A percentile compares a stretch with the other conserved stretches of the same genome.
Conservation (phyloP, 768 basidiomycete species). For the Trametes punicea region DNA sequence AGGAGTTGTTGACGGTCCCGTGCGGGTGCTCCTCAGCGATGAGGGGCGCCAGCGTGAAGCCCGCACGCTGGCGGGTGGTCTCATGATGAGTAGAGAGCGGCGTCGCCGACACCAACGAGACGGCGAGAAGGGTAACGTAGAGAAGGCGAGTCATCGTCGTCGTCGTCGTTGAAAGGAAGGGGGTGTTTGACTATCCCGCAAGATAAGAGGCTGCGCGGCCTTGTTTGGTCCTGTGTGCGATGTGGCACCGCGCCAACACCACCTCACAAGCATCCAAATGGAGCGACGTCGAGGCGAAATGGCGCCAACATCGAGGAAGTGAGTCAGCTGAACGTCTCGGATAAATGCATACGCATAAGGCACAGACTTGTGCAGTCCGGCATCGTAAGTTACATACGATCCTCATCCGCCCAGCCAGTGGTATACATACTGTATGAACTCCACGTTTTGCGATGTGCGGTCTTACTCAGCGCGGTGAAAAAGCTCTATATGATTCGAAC, state of each 20-base stretch:
- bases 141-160: constrained; percentile 30
- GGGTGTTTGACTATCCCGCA: not conserved
- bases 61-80: constrained; percentile 35
- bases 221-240: constrained; percentile 21
- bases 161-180: constrained; percentile 16
- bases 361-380: not conserved
- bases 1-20: constrained; percentile 83
- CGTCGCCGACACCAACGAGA: constrained; percentile 38
- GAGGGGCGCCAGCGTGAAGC: constrained; percentile 59
- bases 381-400: not conserved
- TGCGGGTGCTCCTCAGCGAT: constrained; percentile 57
- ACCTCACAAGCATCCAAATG: not conserved
- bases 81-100: constrained; percentile 45
- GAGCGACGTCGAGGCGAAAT: constrained; percentile 1
- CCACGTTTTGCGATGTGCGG: too few species aligned
- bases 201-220: constrained; percentile 22
- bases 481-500: constrained; percentile 38
- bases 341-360: too few species aligned
- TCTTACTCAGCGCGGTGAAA: not conserved
- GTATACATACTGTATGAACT: too few species aligned
- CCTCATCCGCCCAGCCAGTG: too few species aligned
- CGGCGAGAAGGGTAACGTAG: constrained; percentile 36
- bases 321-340: not conserved
- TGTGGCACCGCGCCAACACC: constrained; percentile 13
- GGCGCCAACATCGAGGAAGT: not conserved